Evolutionary conservation across 73 alveolate genomes (phyloP), one percentile per base, ranked within the genome.

Genomic region (Uronychia binucleata): DNA sequence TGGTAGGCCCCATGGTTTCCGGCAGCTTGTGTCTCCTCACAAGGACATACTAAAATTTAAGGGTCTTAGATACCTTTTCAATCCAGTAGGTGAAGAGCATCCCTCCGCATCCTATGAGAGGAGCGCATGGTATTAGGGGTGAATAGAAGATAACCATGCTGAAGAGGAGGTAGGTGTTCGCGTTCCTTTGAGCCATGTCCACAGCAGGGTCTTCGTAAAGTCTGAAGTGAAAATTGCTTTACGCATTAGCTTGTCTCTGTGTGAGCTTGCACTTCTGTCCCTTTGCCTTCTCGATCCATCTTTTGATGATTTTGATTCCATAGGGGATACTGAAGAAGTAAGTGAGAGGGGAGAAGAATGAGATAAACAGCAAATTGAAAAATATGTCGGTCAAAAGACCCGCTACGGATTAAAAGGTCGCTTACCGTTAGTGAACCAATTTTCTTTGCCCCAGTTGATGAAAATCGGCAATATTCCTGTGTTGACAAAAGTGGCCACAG

Each of bases 401-500:
- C 5, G 67, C 67, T 46, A 19, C n/a, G 19, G 67, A 46, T 46
- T 11, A 46, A 46, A 46, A 11, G n/a, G 5, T 11, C 5, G 19
- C 5, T 11, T 46, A 27, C 90, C 88, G 28, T 77, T 79, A 1
- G 59, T 67, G 32, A 89, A 84, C 91, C 94, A 92, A 25, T 85
- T 75, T n/a, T 46, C 77, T 0, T 1, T 34, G 27, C 33, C n/a
- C 31, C 13, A 58, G 77, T 86, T 88, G 28, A 92, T 86, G n/a
- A 91, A 79, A 76, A 88, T 77, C 19, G 95, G 92, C 11, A 94
- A 83, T 0, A 94, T 58, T 30, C 96, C 92, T 31, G 98, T 88
- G 59, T 94, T 94, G 28, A 91, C 33, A 59, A 91, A 94, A 77
- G 86, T 80, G 5, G 96, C 98, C 35, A 92, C 28, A 1, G 92